Evolutionary conservation across 2,329 filamentous ascomycete species (phyloP), one percentile per base, ranked within the genome.

Genomic region (Exophiala spinifera): DNA sequence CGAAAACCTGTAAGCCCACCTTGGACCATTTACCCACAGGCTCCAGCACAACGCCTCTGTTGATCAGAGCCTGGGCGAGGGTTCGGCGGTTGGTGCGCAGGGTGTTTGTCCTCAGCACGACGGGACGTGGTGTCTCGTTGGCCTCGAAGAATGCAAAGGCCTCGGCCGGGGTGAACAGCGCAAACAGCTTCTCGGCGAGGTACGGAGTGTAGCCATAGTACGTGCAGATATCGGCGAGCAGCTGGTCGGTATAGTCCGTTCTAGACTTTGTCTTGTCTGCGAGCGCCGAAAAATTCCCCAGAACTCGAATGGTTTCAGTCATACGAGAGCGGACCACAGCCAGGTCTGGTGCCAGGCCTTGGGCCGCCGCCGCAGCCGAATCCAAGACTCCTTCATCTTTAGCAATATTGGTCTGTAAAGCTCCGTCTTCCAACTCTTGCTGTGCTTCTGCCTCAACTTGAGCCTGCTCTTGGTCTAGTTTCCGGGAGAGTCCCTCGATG

Each of bases 21-120:
- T 99, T 99, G 64, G 88, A 94, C 94, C 94, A 99, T 73, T 97
- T 97, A 58, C 94, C 94, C 15, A 99, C 90, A 1, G 94, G 94
- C 73, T 99, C 92, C 36, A 99, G 82, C 13, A 91, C 95, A 46
- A 99, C 94, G 61, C 94, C 94, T 61, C 92, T 88, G 76, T 96
- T 96, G 79, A 96, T 96, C 56, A 96, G 81, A 1, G 91, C 83
- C 71, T 96, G 91, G 8, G 94, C 94, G 15, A 99, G 86, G 60
- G 95, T 91, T 63, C 84, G 75, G 62, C 84, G 77, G 65, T 85
- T 83, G 14, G 84, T 86, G 64, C 90, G 87, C 55, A 99, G 82
- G 7, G 92, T 99, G 74, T 99, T 99, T 60, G 94, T 97, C 67
- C 94, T 86, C 69, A 99, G 95, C 62, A 99, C 94, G 55, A 99